Evolutionary conservation across 805 yeast genomes (phyloP), one percentile per base, ranked within the genome.

Genomic region (Blastobotrys terrestris): DNA sequence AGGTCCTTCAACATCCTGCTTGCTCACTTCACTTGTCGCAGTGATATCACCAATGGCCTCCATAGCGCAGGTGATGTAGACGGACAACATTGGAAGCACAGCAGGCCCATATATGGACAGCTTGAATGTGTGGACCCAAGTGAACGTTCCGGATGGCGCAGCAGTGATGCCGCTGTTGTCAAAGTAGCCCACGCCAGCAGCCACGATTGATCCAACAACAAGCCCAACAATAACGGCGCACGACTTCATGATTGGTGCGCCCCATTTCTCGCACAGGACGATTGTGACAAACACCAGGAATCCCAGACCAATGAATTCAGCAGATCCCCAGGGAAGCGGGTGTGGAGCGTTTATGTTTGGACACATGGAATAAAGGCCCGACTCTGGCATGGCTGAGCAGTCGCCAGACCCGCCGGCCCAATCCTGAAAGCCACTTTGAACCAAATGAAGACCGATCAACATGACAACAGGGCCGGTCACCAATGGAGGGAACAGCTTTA

Each of bases 21-120:
- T 76, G 6, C 96, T 87, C 18, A 91, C 97, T 68, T 90, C 97
- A 53, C 88, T 85, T 44, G 96, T 87, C 39, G 97, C 97, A 31
- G 96, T 88, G 65, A 90, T 85, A 69, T 90, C 97, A 68, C 97
- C 97, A 64, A 90, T 88, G 51, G 95, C 86, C 73, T 91, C 97
- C 89, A 89, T 88, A 80, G 87, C 85, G 60, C 87, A 71, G 22
- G 84, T 88, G 31, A 90, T 75, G 66, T 82, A 90, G 46, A 89
- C 85, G 0, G 96, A 95, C 53, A 90, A 70, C 72, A 87, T 78
- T 3, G 97, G 97, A 50, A 90, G 71, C 3, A 90, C 94, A 2
- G 85, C 80, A 1, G 97, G 96, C 2, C 87, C 97, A 63, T 90
- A 87, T 3, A 90, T 80, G 41, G 73, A 68, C 51, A 89, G 74